Conservation (phyloP, 352 stramenopile genomes). For the Phytophthora agathidicida region DNA sequence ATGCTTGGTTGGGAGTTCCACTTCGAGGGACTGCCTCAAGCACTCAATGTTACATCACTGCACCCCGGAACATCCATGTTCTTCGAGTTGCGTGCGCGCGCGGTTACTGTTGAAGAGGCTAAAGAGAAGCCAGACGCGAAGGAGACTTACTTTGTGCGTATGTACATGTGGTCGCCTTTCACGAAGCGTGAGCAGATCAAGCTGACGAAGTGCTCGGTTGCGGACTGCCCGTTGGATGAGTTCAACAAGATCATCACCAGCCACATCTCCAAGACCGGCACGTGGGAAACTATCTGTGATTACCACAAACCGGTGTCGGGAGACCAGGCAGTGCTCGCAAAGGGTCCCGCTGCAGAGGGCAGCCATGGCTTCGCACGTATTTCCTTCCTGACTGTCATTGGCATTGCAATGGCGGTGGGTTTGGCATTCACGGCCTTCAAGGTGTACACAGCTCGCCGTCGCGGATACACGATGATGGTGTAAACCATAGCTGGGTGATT, state of each 20-base stretch:
- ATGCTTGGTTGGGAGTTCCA: conserved; percentile 82
- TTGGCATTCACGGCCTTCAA: conserved; percentile 63
- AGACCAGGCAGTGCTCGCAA: conserved; percentile 13
- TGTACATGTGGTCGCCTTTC: conserved; percentile 77
- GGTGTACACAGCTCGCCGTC: conserved; percentile 52
- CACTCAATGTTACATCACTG: conserved; percentile 68
- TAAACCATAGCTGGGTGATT: conserved; percentile 10
- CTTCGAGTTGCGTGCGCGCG: conserved; percentile 72
- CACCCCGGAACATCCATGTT: conserved; percentile 83
- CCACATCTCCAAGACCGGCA: conserved; percentile 72
- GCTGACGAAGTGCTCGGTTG: conserved; percentile 77
- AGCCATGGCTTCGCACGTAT: conserved; percentile 20
- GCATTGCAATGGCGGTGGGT: conserved; percentile 45
- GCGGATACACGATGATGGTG: conserved; percentile 55
- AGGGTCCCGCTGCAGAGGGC: conserved; percentile 4
- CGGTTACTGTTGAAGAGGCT: conserved; percentile 15
- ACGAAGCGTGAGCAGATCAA: conserved; percentile 72
- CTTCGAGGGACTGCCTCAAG: conserved; percentile 67
- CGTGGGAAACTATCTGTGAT: conserved; percentile 85
- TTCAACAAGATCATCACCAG: conserved; percentile 74
- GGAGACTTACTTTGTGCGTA: conserved; percentile 73
- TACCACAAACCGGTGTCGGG: conserved; percentile 47
- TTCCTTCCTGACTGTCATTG: conserved; percentile 52
- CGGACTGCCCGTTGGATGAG: conserved; percentile 75
- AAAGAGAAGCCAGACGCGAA: conserved; percentile 20